Base-by-base conservation (phyloP, 805 yeast genomes). In the Teunomyces barrocoloradensis region DNA sequence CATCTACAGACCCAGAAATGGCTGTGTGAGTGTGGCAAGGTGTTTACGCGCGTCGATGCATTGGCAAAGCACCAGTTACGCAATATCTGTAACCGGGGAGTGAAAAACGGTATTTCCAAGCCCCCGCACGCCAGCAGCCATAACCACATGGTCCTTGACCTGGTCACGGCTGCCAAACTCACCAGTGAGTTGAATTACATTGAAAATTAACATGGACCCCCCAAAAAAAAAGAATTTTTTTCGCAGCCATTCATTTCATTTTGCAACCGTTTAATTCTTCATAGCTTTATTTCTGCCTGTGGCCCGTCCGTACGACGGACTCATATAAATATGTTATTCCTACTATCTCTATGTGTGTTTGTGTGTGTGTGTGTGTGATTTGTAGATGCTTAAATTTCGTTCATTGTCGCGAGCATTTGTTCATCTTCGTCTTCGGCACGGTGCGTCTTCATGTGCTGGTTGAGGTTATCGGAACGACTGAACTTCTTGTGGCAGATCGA, bases 11-110 rank as follows among this genome's bases (percentile, higher is more conserved):
- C 84, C 51, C 77, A 84, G 23, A 84, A 78, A 55, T 69, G 73
- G 46, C 72, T 72, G 23, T 94, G 99, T 67, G 86, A 87, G 0
- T 95, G 99, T 70, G 97, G 97, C n/a, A 92, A 91, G 67, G 84
- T 84, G 52, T 94, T 94, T 69, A 84, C 92, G 1, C 77, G 98
- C 49, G 85, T 87, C 45, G 97, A 94, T 71, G 96, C 97, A 0
- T 71, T 91, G 63, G 82, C 81, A 55, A 79, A 92, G 51, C 99
- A 92, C 61, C 74, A 89, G 53, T 73, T 81, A 40, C 77, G 96
- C 54, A 81, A 82, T 69, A 89, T 89, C 34, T 91, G 97, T 60
- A 57, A 68, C n/a, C 96, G 96, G 17, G 96, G 92, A 2, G 64
- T 81, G 5, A 54, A 46, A 28, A 51, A 52, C 37, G 52, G 65